Base-by-base conservation (phyloP, 495 filamentous ascomycete species). In the Rostrohypoxylon terebratum region DNA sequence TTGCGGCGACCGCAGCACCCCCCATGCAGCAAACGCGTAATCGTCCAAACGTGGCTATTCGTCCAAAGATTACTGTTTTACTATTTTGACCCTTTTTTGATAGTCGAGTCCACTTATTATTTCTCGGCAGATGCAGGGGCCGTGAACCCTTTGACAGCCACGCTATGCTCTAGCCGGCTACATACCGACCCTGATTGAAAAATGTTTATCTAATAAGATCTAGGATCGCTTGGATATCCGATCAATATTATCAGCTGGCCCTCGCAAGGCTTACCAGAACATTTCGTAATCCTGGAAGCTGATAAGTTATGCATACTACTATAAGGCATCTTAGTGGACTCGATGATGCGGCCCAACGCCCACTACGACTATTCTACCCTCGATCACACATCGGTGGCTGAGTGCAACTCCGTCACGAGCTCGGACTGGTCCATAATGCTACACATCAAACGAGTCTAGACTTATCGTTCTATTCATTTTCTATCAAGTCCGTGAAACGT, bases 1-100 rank as follows among this genome's bases (percentile, higher is more conserved):
- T 34, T 34, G 31, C 47, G 70, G 59, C 48, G 33, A 50, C 50
- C 42, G 23, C 54, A 33, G 55, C 38, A 42, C 28, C 28, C 28
- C 65, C 70, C 59, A 61, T 69, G 70, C 60, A 65, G 58, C 63
- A 64, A 48, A 73, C 70, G 70, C 70, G 70, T 73, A 73, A 59
- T 44, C 61, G 21, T 38, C 53, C 25, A 48, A 48, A 40, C 18
- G 55, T 51, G 20, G 48, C n/a, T 66, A 57, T 50, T 42, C 61
- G 21, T 38, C 53, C 25, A 48, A 48, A 40, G 13, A 55, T 42
- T 21, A 40, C n/a, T 66, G 48, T 50, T 42, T 42, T 21, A 40
- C n/a, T 66, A 57, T 50, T 42, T 50, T 61, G 14, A 50, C 4
- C 28, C 31, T 53, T 62, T 33, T 57, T 31, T 14, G 62, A 65